phyloP scores from a whole-genome alignment of 2,329 filamentous ascomycete genomes.

The Talaromyces sp. region DNA sequence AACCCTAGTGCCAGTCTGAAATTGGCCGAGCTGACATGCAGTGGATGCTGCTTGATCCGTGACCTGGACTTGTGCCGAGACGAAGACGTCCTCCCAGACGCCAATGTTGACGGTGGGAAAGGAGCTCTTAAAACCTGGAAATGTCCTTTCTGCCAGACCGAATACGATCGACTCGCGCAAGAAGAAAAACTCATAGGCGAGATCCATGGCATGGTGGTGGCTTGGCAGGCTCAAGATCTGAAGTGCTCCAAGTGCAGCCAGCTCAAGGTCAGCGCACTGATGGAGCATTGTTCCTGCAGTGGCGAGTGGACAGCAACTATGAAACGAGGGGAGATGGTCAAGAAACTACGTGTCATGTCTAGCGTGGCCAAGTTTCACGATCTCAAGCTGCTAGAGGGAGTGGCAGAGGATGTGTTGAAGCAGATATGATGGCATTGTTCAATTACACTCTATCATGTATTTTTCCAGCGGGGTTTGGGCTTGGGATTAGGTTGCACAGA shows the following conservation, averaged over 20 bases:
- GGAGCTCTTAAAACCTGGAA: slow-evolving; percentile 56
- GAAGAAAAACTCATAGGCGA: slow-evolving; percentile 78
- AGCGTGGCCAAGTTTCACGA: slow-evolving; percentile 75
- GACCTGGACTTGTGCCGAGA: slow-evolving; percentile 93
- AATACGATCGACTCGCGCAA: slow-evolving; percentile 72
- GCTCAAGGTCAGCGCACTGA: slow-evolving; percentile 82
- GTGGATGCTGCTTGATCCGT: slow-evolving; percentile 81
- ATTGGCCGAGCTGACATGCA: slow-evolving; percentile 74
- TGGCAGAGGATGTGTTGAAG: slow-evolving; percentile 62
- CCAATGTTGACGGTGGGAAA: slow-evolving; percentile 25
- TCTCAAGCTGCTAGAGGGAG: slow-evolving; percentile 72
- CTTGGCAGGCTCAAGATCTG: slow-evolving; percentile 86
- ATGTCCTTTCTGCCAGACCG: slow-evolving; percentile 69
- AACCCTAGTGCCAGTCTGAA: slow-evolving; percentile 77
- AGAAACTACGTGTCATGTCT: slow-evolving; percentile 63
- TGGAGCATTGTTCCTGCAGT: slow-evolving; percentile 93
- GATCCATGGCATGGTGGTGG: slow-evolving; percentile 68
- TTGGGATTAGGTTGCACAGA: neutral
- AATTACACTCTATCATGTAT: neutral
- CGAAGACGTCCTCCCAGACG: slow-evolving; percentile 65
- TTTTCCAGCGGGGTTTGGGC: neutral
- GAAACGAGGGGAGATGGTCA: slow-evolving; percentile 61
- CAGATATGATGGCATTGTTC: slow-evolving; percentile 28
- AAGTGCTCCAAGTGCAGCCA: slow-evolving; percentile 69
- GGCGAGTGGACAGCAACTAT: slow-evolving; percentile 76